Percentiles rank a stretch among this genome's conserved stretches.
Evolutionary conservation across 495 filamentous ascomycete species (phyloP).

Genomic region (Pyrenula aspistea): DNA sequence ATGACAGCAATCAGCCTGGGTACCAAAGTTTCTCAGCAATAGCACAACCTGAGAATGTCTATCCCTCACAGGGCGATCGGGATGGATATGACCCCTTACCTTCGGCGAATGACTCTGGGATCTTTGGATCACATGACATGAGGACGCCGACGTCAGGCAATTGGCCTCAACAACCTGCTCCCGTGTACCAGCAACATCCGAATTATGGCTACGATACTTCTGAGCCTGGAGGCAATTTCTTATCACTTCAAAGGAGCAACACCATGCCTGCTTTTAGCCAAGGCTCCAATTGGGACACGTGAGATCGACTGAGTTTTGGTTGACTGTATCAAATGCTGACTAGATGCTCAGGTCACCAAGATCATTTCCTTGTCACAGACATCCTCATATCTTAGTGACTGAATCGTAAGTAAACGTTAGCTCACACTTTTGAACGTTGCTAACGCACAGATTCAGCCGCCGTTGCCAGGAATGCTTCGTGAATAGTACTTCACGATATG

Average conservation of each 20-base stretch:
- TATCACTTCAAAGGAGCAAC: neutral
- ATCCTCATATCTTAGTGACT: neutral
- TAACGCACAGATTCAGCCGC: neutral
- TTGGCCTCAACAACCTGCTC: neutral
- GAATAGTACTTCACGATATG: neutral
- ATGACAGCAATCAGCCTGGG: neutral
- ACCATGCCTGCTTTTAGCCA: neutral
- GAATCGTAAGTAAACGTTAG: neutral
- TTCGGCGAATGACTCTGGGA: neutral
- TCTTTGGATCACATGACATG: neutral
- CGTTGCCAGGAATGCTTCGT: neutral
- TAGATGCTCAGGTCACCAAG: neutral
- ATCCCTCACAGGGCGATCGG: neutral
- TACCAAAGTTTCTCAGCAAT: no score
- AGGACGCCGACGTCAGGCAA: neutral
- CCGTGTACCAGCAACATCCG: neutral
- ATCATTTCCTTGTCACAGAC: neutral
- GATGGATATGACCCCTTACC: neutral
- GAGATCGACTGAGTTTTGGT: neutral
- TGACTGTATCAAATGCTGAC: neutral
- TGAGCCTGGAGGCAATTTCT: neutral
- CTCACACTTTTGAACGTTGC: neutral
- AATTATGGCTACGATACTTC: neutral
- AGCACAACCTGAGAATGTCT: neutral
- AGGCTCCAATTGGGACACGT: neutral